Base-by-base conservation (phyloP, 2,329 filamentous ascomycete genomes). In the Colletotrichum falcatum region DNA sequence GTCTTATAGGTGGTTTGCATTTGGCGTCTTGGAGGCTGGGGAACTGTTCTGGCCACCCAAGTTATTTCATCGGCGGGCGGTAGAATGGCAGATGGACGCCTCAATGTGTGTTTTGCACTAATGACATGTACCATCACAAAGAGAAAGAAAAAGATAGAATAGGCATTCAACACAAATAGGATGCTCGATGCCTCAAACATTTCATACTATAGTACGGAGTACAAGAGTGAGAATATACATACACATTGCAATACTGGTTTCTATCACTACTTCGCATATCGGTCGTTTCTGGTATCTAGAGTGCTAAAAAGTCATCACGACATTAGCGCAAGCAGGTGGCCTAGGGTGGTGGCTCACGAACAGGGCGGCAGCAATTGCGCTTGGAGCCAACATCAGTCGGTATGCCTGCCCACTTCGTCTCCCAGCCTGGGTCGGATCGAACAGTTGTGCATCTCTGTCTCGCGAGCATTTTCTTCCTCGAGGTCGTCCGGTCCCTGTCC, bases 1-100 rank as follows among this genome's bases (percentile, higher is more conserved):
- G 65, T 44, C 11, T 46, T 35, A 14, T 33, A 42, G 26, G 42
- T n/a, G 48, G 46, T 20, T 66, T 70, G 35, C 42, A 33, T 61
- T 70, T 51, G 56, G 67, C 64, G 64, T 70, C 67, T 58, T 39
- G 35, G 63, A 61, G 53, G 63, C 63, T 44, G 33, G 46, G 61
- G 26, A 59, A 58, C 42, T 48, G 16, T 66, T 54, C 37, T 37
- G 30, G 66, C 35, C 28, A 46, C n/a, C 28, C 48, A 11, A 61
- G 30, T 20, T 37, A 37, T 39, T 23, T 28, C 26, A 28, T 46
- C 20, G 55, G 56, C 49, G 55, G 64, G 55, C 48, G 26, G 51
- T 46, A 61, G 63, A 55, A 28, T 70, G 48, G 33, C 42, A 70
- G 30, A 58, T 39, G 30, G 54, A 42, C 37, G 55, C 51, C 63